Base-by-base conservation (phyloP, 306 rosid species). In the Potentilla sterilis region DNA sequence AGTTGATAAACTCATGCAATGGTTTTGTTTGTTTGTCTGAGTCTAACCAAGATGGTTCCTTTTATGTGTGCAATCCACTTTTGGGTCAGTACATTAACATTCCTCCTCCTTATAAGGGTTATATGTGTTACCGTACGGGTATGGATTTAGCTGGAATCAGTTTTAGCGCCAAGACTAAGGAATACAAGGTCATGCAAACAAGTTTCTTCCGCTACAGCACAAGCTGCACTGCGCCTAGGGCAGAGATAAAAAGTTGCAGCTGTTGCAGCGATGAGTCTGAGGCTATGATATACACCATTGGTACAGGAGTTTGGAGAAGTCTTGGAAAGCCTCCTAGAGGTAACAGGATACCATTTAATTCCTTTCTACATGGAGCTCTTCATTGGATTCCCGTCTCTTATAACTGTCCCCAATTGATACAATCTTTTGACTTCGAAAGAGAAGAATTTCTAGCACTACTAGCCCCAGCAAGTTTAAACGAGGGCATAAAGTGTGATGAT, bases 1-100 rank as follows among this genome's bases (percentile, higher is more conserved):
- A 21, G 1, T 57, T 57, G 63, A 74, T 70, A 3, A 70, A 78
- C 18, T 70, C 81, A 3, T 70, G 72, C 58, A 78, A 70, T 47
- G 72, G 72, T 8, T 49, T 70, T 10, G 24, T 62, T 38, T 11
- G 72, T 19, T 12, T 77, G 15, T 28, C 52, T 18, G 67, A 49
- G 1, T 35, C 59, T 54, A 63, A 44, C 9, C n/a, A 0, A n/a
- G 40, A 38, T 14, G 65, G 24, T 61, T 46, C 38, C 44, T 15
- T 63, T 41, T 62, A 32, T 18, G 69, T 63, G 69, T 34, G 43
- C 44, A 63, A 63, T 37, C 69, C 69, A 2, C 16, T 65, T 37
- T 22, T 21, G 21, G 63, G 63, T 5, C 12, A 22, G 63, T 57
- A 57, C 63, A 57, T 57, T 10, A 22, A 6, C 34, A 57, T 57